These are phyloP conservation scores for Mesostigma viride DNA, from an alignment of 139 green algal genomes.

Conservation along the genomic window DNA sequence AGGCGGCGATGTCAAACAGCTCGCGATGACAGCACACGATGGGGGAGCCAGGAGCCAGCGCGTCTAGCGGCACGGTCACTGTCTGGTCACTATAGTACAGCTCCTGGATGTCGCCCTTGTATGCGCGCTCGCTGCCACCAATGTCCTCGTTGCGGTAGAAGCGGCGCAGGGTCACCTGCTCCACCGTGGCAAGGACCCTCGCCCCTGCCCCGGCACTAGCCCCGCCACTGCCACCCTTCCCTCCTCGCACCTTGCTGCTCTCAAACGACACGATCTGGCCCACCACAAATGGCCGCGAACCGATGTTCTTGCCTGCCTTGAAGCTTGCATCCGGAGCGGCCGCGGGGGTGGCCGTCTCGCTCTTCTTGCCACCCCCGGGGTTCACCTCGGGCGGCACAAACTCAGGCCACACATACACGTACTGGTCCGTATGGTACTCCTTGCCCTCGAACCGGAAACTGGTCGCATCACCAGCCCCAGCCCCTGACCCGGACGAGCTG, in stretches of 20 bases:
- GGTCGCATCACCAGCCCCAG: too few species aligned
- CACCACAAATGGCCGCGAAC: conserved; percentile 61
- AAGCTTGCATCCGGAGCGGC: neutral
- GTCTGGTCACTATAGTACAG: too few species aligned
- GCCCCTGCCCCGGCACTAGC: too few species aligned
- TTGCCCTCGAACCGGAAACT: conserved; percentile 9
- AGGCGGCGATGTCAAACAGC: too few species aligned
- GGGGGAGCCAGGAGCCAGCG: too few species aligned
- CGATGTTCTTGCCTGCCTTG: conserved; percentile 44
- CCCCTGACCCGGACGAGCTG: too few species aligned
- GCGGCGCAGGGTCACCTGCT: conserved; percentile 41
- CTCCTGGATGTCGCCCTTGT: conserved; percentile 57
- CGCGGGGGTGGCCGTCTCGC: conserved; percentile 32
- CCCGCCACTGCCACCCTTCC: too few species aligned
- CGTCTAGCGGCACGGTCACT: too few species aligned
- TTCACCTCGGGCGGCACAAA: neutral
- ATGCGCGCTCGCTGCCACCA: conserved; percentile 46
- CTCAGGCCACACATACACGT: conserved; percentile 58
- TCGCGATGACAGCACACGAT: too few species aligned
- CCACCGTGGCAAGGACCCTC: too few species aligned
- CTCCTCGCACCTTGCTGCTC: conserved; percentile 14
- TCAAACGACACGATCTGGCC: conserved; percentile 49
- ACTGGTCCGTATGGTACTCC: conserved; percentile 47
- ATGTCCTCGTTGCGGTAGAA: conserved; percentile 88
- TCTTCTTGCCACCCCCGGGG: neutral